Evolutionary conservation across 225 moss, liverwort and hornwort genomes (phyloP), one percentile per base, ranked within the genome.

Genomic region (Asterella californica): DNA sequence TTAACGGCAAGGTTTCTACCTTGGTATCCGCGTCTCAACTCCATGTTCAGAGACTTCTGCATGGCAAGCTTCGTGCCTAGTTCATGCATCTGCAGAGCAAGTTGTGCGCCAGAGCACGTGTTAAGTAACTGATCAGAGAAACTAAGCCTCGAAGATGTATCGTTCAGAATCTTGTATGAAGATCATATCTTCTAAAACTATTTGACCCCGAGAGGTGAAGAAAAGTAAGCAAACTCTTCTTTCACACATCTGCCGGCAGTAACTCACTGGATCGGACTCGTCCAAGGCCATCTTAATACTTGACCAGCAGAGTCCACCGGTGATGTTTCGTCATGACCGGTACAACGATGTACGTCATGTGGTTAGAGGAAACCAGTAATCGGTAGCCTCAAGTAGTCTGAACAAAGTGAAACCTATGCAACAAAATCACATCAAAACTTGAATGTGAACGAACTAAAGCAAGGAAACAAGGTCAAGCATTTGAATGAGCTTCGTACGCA

Each of bases 31-130:
- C 90, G 90, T 78, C 84, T 76, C 42, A 92, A 85, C 77, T 95
- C 93, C 73, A 79, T 65, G 79, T 89, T 92, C 69, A 95, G 84
- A 65, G 91, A 90, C 82, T 93, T 95, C 74, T 95, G 95, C 83
- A 93, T 86, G 72, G 91, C 93, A 81, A 95, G 84, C 62, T 91
- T 90, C 47, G 93, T 95, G 76, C 90, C 92, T n/a, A 93, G 81
- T 70, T 95, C 95, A 79, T 95, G 93, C 82, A 95, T 88, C 93
- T 95, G 93, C 80, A 76, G 50, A 60, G 9, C 76, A 76, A 55
- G 32, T 22, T n/a, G 36, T 38, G 70, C 30, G 32, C 15, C 30
- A 32, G 32, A 30, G 32, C 8, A 65, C 25, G 15, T 65, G 65
- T 4, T 17, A 30, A 65, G 2, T 42, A 42, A 42, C 8, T 6